A percentile compares a stretch with the other conserved stretches of the same genome.
phyloP scores from a whole-genome alignment of 495 filamentous ascomycete species.

The Penicillium lividum region DNA sequence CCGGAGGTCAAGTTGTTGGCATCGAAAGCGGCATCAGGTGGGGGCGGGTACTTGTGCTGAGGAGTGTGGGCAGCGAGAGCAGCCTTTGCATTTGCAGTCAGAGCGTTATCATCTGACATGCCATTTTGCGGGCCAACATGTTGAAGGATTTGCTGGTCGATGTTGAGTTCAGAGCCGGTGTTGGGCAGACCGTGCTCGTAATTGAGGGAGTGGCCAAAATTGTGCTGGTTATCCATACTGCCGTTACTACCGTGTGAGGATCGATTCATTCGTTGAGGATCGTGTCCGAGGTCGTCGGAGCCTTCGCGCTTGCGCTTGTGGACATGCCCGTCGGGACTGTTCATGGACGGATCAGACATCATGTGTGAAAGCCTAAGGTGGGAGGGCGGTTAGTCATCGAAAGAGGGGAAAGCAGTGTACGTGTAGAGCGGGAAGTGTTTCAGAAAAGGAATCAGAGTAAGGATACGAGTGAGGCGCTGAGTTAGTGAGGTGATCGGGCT shows the following conservation, averaged over 20 bases:
- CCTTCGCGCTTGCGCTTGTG: constrained; percentile 50
- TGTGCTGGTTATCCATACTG: constrained; percentile 43
- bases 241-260: constrained; percentile 50
- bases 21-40: constrained; percentile 45
- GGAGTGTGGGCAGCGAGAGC: constrained; percentile 47
- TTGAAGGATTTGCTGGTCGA: constrained; percentile 52
- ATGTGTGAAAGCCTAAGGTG: constrained; percentile 11
- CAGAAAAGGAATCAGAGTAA: not conserved
- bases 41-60: constrained; percentile 47
- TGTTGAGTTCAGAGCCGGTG: constrained; percentile 43
- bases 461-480: not conserved
- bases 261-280: constrained; percentile 45
- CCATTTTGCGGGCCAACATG: constrained; percentile 50
- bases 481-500: constrained; percentile 20
- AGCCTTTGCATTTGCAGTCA: constrained; percentile 51
- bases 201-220: constrained; percentile 43
- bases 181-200: constrained; percentile 45
- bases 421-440: not conserved
- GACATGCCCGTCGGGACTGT: constrained; percentile 38
- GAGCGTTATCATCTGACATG: constrained; percentile 47
- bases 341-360: constrained; percentile 48
- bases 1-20: constrained; percentile 43
- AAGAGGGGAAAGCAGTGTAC: constrained; percentile 6
- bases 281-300: constrained; percentile 45
- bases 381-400: constrained; percentile 25